Base-by-base conservation (phyloP, 73 alveolate species). In the Paramecium pentaurelia region DNA sequence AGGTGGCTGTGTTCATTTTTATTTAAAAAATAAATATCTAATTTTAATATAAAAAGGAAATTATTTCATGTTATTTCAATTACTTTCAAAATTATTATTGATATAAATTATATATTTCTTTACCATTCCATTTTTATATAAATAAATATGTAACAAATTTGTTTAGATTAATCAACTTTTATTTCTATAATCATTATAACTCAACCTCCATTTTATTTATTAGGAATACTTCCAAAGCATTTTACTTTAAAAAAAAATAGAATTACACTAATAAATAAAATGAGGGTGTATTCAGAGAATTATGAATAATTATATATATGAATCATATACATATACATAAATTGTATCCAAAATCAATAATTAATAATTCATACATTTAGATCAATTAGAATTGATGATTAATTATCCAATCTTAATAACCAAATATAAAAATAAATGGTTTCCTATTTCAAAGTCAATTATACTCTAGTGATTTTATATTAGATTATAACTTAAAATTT, bases 11-110 rank as follows among this genome's bases (percentile, higher is more conserved):
- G 60, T 51, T 73, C 87, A 73, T 73, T 37, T 37, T 73, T 73
- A 73, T 73, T 73, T 73, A 73, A 73, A 73, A 73, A 73, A 28
- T 64, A 64, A 73, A 73, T 73, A 73, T 73, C 87, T 73, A 73
- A 73, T 73, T 73, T 64, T 64, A 64, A 64, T 64, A 34, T 34
- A 11, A 64, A 40, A 54, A 54, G 70, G 70, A 54, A 54, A 54
- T 54, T 54, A 16, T 54, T 54, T 54, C 70, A 54, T 54, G 14
- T 18, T 16, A 54, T 54, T 54, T 7, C 70, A 54, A 54, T 54
- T 54, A 18, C 70, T 54, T 18, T 54, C 70, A 54, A 54, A 54
- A 54, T 54, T 54, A 12, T 4, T 7, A 16, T 12, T 18, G 32
- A 7, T 54, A 16, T 7, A 12, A 25, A 49, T 49, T 49, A 12